Percentiles rank a stretch among this genome's conserved stretches.
These are phyloP conservation scores for Phytophthora foliorum DNA, from an alignment of 352 stramenopile genomes.

Conservation along the genomic window DNA sequence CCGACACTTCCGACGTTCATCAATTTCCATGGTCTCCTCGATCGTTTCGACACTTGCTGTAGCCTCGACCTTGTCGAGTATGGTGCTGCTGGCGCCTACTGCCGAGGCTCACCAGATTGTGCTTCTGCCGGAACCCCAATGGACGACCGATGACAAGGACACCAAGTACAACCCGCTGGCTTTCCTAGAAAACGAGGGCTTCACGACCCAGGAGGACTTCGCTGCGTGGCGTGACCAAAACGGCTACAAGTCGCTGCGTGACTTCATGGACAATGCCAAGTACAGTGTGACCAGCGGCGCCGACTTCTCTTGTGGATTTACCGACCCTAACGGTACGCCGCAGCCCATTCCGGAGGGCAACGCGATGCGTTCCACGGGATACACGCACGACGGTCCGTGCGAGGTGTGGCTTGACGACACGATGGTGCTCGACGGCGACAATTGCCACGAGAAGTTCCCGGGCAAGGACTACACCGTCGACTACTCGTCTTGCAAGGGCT, in stretches of 20 bases:
- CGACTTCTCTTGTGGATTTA: constrained; percentile 40
- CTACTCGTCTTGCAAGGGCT: constrained; percentile 9
- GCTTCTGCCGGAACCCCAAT: constrained; percentile 41
- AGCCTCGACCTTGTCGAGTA: neutral
- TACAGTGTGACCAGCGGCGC: constrained; percentile 33
- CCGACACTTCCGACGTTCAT: constrained; percentile 9
- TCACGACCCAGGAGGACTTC: constrained; percentile 42
- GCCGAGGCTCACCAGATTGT: constrained; percentile 41
- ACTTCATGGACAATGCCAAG: constrained; percentile 40
- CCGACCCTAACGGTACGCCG: constrained; percentile 14
- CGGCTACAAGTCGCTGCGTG: constrained; percentile 20
- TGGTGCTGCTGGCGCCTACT: neutral
- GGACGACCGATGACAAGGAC: constrained; percentile 30
- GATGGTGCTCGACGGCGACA: constrained; percentile 19
- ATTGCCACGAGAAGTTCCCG: constrained; percentile 33
- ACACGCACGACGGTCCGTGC: constrained; percentile 9
- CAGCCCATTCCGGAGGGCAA: constrained; percentile 1
- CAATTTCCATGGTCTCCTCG: neutral
- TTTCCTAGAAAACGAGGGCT: constrained; percentile 46
- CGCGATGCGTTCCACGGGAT: constrained; percentile 7
- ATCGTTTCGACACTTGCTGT: neutral
- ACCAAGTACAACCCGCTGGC: constrained; percentile 30
- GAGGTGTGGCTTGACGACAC: constrained; percentile 19
- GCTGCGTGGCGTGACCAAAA: constrained; percentile 34
- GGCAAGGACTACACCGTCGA: constrained; percentile 19